These are phyloP conservation scores for Pythium guiyangense DNA, from an alignment of 352 stramenopile genomes.

Conservation along the genomic window DNA sequence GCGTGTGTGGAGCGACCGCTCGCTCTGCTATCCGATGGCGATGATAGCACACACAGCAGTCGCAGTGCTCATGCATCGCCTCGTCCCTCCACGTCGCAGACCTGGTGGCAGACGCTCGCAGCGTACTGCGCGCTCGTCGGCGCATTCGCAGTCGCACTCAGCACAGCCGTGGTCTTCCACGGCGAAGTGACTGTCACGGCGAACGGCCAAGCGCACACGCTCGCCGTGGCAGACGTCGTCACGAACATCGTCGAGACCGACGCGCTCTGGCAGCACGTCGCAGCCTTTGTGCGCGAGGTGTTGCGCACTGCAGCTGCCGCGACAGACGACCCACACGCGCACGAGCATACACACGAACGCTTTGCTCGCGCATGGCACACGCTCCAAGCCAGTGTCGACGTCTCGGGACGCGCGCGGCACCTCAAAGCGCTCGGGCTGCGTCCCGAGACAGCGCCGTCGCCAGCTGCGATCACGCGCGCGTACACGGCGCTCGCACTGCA, in stretches of 20 bases:
- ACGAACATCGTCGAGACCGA: slow-evolving; percentile 5
- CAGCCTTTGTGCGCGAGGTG: no score
- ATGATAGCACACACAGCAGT: no score
- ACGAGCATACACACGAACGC: no score
- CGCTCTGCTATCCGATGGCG: no score
- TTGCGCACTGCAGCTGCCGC: not conserved
- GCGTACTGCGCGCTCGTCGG: slow-evolving; percentile 5
- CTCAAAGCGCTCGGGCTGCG: slow-evolving; percentile 14
- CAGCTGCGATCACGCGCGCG: slow-evolving; percentile 15
- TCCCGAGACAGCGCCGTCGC: not conserved
- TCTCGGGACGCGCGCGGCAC: slow-evolving; percentile 14
- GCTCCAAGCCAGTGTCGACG: slow-evolving; percentile 15
- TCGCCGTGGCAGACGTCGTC: slow-evolving; percentile 3
- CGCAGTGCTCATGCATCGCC: no score
- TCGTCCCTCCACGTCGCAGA: no score
- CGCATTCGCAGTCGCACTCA: not conserved
- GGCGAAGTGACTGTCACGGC: slow-evolving; percentile 4
- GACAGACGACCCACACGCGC: slow-evolving; percentile 1
- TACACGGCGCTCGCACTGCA: slow-evolving; percentile 18
- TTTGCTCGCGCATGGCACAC: slow-evolving; percentile 10
- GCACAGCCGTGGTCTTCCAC: slow-evolving; percentile 4
- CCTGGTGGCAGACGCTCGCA: slow-evolving; percentile 6
- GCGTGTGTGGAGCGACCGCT: no score
- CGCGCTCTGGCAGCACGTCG: no score
- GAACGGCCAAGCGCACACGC: not conserved